A percentile compares a stretch with the other conserved stretches of the same genome.
Evolutionary conservation across 2,329 filamentous ascomycete species (phyloP).

Genomic region (Laburnicola sp.): DNA sequence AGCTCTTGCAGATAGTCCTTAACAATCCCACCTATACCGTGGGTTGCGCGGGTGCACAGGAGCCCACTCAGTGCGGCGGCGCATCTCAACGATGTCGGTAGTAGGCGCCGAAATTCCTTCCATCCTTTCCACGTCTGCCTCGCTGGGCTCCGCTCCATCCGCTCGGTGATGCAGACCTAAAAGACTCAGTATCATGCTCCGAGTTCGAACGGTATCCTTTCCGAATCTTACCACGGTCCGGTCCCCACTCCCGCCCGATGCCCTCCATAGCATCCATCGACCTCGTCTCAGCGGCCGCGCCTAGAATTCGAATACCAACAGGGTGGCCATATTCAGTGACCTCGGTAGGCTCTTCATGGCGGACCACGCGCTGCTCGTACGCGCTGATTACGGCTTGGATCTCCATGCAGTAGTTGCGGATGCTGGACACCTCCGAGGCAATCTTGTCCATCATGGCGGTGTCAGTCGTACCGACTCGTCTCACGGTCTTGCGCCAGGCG

Average conservation of each 20-base stretch:
- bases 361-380: neutral
- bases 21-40: no score
- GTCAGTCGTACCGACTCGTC: neutral
- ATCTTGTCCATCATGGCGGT: neutral
- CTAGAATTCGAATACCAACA: neutral
- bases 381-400: constrained; percentile 1
- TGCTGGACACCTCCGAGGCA: neutral
- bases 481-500: neutral
- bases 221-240: neutral
- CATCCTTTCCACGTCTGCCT: no score
- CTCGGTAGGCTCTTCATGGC: neutral
- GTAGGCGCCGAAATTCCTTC: no score
- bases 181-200: no score
- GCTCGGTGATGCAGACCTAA: no score
- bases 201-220: no score
- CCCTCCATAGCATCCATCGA: neutral
- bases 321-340: neutral
- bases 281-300: neutral
- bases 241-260: neutral
- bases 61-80: neutral
- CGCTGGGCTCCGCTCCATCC: no score
- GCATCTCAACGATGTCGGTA: neutral
- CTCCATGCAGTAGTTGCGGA: constrained; percentile 1
- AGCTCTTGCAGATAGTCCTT: no score
- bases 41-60: no score